Percentiles rank a stretch among this genome's conserved stretches.
Conservation (phyloP, 352 stramenopile species). For the Pythium guiyangense region DNA sequence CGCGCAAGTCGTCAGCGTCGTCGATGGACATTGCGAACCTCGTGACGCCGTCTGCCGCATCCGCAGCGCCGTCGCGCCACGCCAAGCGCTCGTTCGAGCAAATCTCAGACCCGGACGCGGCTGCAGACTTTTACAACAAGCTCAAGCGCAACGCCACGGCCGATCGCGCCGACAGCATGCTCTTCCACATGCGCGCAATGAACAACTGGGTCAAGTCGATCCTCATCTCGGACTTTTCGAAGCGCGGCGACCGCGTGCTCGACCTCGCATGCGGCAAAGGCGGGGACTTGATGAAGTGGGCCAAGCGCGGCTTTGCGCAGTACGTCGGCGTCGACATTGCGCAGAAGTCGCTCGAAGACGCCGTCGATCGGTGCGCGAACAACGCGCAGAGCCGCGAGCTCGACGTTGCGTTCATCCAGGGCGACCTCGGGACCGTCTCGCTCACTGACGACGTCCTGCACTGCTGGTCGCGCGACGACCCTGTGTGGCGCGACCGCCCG, state of each 20-base stretch:
- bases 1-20: constrained; percentile 10
- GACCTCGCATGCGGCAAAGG: constrained; percentile 98
- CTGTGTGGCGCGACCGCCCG: constrained; percentile 55
- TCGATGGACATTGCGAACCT: constrained; percentile 63
- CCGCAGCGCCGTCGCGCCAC: background rate
- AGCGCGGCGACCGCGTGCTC: constrained; percentile 87
- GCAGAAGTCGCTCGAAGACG: constrained; percentile 93
- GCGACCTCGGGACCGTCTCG: constrained; percentile 67
- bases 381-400: constrained; percentile 69
- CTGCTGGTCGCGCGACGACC: constrained; percentile 54
- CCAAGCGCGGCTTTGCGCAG: constrained; percentile 81
- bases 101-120: constrained; percentile 59
- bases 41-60: constrained; percentile 26
- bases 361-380: constrained; percentile 78
- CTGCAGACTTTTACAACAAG: constrained; percentile 84
- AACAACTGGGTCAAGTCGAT: constrained; percentile 99
- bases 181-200: constrained; percentile 97
- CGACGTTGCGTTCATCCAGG: constrained; percentile 76
- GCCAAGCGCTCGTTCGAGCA: constrained; percentile 52
- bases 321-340: constrained; percentile 99
- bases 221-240: constrained; percentile 89
- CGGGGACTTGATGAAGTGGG: constrained; percentile 98
- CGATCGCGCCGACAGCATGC: constrained; percentile 82
- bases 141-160: constrained; percentile 66
- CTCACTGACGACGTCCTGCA: constrained; percentile 58